Evolutionary conservation across 768 basidiomycete genomes (phyloP), one percentile per base, ranked within the genome.

Genomic region (Rhodocollybia butyracea): DNA sequence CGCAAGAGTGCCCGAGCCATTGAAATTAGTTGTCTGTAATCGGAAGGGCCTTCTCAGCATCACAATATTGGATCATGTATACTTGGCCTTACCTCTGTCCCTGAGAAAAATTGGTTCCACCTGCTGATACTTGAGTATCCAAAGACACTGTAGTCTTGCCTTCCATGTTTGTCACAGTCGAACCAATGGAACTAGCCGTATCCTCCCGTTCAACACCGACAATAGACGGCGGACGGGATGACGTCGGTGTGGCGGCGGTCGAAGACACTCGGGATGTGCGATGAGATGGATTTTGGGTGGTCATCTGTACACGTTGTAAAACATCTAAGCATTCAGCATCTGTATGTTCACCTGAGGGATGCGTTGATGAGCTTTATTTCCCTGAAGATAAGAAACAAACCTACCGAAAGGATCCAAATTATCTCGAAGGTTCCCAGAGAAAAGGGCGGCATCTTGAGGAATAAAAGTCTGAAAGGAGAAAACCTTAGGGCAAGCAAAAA

Each of bases 51-150:
- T n/a, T n/a, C n/a, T n/a, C n/a, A n/a, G n/a, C n/a, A n/a, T n/a
- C n/a, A n/a, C n/a, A n/a, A n/a, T n/a, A n/a, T n/a, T n/a, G n/a
- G n/a, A n/a, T n/a, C n/a, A n/a, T n/a, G n/a, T n/a, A n/a, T n/a
- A n/a, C n/a, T n/a, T n/a, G n/a, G n/a, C n/a, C n/a, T n/a, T n/a
- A n/a, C n/a, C n/a, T 70, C 65, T 98, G 94, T 10, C 95, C 94
- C 57, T 94, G 91, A 1, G 91, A 94, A 69, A 97, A 95, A 72
- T 97, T 96, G 29, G 84, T 78, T 0, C 94, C 94, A 0, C 93
- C 93, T 1, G 90, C 78, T 0, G 91, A 91, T 8, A 96, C 88
- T 57, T 88, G 84, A 0, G 88, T 90, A 19, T 90, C 84, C 3
- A 96, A 76, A 0, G 82, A 77, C 27, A 95, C 73, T 0, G 73